Conservation (phyloP, 495 filamentous ascomycete genomes). For the Xeromyces bisporus region DNA sequence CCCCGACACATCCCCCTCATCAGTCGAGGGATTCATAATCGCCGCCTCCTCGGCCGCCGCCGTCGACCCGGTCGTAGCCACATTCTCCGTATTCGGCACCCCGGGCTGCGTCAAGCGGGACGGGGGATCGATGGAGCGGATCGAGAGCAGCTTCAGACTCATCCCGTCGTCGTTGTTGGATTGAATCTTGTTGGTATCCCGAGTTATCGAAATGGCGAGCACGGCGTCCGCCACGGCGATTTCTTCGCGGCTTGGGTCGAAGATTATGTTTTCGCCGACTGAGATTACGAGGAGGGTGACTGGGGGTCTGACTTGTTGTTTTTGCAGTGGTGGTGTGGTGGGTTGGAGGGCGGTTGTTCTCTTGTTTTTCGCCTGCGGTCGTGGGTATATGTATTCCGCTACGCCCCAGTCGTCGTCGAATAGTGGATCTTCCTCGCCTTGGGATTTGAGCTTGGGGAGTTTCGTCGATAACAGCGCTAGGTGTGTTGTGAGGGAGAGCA, state of each 20-base stretch:
- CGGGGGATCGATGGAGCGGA: constrained; percentile 54
- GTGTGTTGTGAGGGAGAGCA: constrained; percentile 83
- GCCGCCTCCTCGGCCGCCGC: constrained; percentile 14
- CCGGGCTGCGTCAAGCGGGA: constrained; percentile 53
- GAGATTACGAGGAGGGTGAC: constrained; percentile 79
- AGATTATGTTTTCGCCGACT: constrained; percentile 76
- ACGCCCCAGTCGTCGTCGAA: constrained; percentile 98
- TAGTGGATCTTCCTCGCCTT: constrained; percentile 83
- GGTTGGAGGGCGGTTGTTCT: constrained; percentile 2
- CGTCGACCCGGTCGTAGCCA: constrained; percentile 35
- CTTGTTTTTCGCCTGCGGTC: constrained; percentile 8
- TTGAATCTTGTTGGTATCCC: constrained; percentile 8
- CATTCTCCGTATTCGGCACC: constrained; percentile 50
- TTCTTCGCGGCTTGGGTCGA: constrained; percentile 82
- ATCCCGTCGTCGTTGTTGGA: constrained; percentile 6
- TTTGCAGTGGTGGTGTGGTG: constrained; percentile 6
- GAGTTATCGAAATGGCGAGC: constrained; percentile 56
- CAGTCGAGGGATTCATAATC: constrained; percentile 11
- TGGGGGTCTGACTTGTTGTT: constrained; percentile 42
- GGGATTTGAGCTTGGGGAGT: constrained; percentile 66
- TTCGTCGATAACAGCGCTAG: constrained; percentile 84
- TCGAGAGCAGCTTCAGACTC: constrained; percentile 36
- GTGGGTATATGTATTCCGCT: constrained; percentile 58
- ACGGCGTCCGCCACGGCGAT: constrained; percentile 80
- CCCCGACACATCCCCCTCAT: constrained; percentile 43